Percentiles rank a stretch among this genome's conserved stretches.
Evolutionary conservation across 352 stramenopile species (phyloP).

Genomic region (Phytophthora europaea): DNA sequence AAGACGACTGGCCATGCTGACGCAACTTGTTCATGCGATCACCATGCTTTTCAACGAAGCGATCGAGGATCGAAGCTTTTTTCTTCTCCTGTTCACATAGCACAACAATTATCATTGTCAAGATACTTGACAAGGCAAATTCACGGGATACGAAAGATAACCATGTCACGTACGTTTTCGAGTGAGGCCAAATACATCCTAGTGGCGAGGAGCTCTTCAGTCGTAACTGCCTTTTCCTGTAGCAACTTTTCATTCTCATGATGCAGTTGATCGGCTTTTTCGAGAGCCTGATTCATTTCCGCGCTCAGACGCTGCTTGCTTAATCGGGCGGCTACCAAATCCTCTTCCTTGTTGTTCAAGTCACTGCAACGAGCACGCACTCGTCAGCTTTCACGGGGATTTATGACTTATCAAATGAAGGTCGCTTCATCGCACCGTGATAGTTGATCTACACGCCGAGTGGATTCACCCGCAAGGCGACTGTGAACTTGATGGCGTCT

Average conservation of each 20-base stretch:
- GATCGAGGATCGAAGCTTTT: constrained; percentile 79
- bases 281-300: constrained; percentile 65
- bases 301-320: constrained; percentile 62
- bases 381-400: neutral
- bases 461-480: constrained; percentile 74
- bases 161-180: constrained; percentile 48
- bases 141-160: neutral
- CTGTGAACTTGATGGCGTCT: constrained; percentile 76
- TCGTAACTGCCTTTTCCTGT: constrained; percentile 66
- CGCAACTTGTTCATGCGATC: constrained; percentile 69
- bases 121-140: no score
- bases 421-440: constrained; percentile 45
- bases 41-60: constrained; percentile 85
- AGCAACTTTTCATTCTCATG: constrained; percentile 76
- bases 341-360: constrained; percentile 65
- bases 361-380: constrained; percentile 41
- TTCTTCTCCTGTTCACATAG: constrained; percentile 58
- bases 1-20: constrained; percentile 18
- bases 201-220: constrained; percentile 69
- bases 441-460: constrained; percentile 67
- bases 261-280: constrained; percentile 63
- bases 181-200: constrained; percentile 81
- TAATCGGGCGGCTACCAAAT: constrained; percentile 59
- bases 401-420: neutral
- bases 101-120: neutral